Evolutionary conservation across 2,329 filamentous ascomycete species (phyloP).

Genomic region (Colletotrichum incanum): DNA sequence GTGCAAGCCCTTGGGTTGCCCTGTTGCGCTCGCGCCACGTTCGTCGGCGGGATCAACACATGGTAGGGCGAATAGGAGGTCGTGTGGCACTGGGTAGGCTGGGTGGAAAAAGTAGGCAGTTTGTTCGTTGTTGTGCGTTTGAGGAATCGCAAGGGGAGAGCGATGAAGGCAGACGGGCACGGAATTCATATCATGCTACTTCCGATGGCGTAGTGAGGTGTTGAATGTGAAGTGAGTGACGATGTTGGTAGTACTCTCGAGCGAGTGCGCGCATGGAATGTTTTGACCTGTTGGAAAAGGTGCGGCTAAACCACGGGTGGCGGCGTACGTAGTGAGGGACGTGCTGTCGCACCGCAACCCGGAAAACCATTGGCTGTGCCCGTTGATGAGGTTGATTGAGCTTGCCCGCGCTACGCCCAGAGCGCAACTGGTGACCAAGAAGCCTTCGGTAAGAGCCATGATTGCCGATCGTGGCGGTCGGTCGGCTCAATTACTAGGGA

Average conservation of each 20-base stretch:
- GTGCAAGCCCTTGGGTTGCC: constrained; percentile 1
- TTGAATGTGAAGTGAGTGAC: background rate
- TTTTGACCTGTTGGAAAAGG: background rate
- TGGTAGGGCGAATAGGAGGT: constrained; percentile 1
- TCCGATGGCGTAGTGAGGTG: background rate
- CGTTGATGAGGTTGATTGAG: too few species aligned
- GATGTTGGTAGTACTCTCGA: background rate
- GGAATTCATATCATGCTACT: background rate
- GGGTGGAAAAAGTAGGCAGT: background rate
- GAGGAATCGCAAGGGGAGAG: background rate
- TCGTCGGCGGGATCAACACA: background rate
- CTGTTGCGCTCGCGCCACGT: background rate
- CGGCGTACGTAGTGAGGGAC: too few species aligned
- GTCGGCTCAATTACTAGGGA: too few species aligned
- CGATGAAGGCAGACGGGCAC: background rate
- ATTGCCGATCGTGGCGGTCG: too few species aligned
- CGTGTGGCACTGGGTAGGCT: background rate
- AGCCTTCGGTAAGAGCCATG: too few species aligned
- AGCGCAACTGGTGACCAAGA: too few species aligned
- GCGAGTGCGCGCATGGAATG: background rate
- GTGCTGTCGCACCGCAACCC: too few species aligned
- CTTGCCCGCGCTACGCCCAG: too few species aligned
- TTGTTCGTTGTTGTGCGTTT: background rate
- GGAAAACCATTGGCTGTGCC: too few species aligned
- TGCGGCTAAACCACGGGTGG: background rate